These are phyloP conservation scores for Pseudogymnoascus sp. DNA, from an alignment of 2,329 filamentous ascomycete genomes.

Conservation along the genomic window DNA sequence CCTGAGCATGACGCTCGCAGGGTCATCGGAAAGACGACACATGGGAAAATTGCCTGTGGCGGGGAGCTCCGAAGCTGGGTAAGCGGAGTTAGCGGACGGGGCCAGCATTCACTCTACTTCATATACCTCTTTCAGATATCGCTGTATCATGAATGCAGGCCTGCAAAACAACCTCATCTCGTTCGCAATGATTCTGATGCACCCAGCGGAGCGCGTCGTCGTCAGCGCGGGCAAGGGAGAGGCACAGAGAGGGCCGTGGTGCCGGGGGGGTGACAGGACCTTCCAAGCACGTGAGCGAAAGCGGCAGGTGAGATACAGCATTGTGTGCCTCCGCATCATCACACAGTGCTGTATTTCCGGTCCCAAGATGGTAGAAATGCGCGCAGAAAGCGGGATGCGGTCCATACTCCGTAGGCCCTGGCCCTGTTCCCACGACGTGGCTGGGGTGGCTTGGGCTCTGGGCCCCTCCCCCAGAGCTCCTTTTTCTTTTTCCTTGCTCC, in stretches of 20 bases:
- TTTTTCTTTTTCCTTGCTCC: background rate
- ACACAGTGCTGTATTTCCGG: background rate
- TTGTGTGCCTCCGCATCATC: background rate
- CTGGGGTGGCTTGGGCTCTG: background rate
- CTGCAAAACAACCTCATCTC: background rate
- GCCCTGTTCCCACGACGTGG: background rate
- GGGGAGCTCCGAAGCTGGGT: background rate
- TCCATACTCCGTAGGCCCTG: background rate
- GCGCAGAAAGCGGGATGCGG: background rate
- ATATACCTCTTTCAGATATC: background rate
- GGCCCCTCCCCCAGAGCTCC: background rate
- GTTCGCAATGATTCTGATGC: background rate
- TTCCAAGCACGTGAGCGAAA: background rate
- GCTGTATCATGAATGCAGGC: background rate
- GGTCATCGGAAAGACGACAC: background rate
- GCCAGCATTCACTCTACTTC: background rate
- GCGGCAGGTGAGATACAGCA: background rate
- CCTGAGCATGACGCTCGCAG: background rate
- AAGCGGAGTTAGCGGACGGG: background rate
- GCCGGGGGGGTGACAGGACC: background rate
- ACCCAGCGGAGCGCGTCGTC: background rate
- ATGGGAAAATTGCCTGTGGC: background rate
- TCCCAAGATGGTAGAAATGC: background rate
- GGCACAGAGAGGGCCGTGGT: background rate
- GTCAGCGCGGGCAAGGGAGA: background rate